phyloP scores from a whole-genome alignment of 2,329 filamentous ascomycete species.

The Fusarium nematophilum region DNA sequence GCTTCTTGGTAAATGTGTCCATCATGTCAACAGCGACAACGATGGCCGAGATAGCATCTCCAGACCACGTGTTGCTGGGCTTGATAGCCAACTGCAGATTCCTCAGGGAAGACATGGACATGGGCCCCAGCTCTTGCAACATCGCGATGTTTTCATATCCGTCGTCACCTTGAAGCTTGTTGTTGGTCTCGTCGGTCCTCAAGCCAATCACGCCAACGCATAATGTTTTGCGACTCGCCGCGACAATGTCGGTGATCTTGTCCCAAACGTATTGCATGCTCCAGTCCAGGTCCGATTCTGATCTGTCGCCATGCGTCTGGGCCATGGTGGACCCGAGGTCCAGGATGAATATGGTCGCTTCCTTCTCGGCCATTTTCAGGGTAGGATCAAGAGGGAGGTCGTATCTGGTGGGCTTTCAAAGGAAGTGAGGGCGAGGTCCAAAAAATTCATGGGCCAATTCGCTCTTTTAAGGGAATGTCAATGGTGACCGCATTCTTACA shows the following conservation, averaged over 20 bases:
- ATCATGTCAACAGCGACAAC: constrained; percentile 92
- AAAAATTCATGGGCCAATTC: not conserved
- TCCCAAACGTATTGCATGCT: constrained; percentile 95
- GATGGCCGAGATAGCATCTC: constrained; percentile 89
- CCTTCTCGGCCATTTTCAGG: constrained; percentile 84
- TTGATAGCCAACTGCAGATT: constrained; percentile 71
- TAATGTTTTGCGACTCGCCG: constrained; percentile 74
- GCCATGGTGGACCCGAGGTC: constrained; percentile 91
- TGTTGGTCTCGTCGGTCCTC: constrained; percentile 80
- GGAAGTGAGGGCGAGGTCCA: not conserved
- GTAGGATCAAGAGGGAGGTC: not conserved
- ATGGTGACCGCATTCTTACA: constrained; percentile 26
- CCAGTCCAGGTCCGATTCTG: constrained; percentile 87
- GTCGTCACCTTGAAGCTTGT: constrained; percentile 74
- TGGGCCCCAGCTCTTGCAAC: constrained; percentile 72
- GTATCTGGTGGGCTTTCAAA: not conserved
- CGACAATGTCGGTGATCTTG: constrained; percentile 78
- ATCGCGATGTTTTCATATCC: constrained; percentile 86
- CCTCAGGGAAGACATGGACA: constrained; percentile 76
- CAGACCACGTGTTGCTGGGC: constrained; percentile 74
- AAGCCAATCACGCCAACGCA: constrained; percentile 85
- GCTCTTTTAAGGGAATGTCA: constrained; percentile 26
- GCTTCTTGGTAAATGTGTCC: constrained; percentile 78
- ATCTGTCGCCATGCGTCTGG: constrained; percentile 74
- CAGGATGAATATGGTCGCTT: constrained; percentile 91